phyloP scores from a whole-genome alignment of 75 land plant species.

The Pseudotsuga menziesii region DNA sequence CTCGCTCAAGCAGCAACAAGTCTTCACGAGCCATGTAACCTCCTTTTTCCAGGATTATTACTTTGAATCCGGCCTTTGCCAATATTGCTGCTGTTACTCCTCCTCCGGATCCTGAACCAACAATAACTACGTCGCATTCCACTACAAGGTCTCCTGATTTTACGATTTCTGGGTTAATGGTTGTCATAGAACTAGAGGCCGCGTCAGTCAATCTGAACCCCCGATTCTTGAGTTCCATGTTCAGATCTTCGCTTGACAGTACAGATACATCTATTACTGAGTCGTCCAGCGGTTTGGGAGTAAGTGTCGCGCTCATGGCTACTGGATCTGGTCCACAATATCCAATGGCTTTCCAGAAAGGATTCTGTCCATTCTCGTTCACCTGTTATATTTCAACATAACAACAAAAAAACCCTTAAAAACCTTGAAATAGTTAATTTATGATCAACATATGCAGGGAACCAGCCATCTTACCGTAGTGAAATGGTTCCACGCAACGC shows the following conservation, averaged over 20 bases:
- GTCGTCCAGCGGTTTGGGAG: constrained; percentile 34
- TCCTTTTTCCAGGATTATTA: constrained; percentile 76
- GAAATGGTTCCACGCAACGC: constrained; percentile 7
- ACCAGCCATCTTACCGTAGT: background rate
- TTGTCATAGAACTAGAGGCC: no score
- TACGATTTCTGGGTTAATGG: constrained; percentile 19
- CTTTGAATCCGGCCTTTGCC: constrained; percentile 59
- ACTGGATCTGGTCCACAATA: constrained; percentile 19
- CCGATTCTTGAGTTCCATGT: constrained; percentile 18
- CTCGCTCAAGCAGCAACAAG: constrained; percentile 55
- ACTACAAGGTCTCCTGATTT: constrained; percentile 13
- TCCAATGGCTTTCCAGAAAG: constrained; percentile 48
- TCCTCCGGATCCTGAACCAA: constrained; percentile 87
- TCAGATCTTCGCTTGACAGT: constrained; percentile 18
- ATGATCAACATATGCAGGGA: background rate
- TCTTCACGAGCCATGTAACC: constrained; percentile 47
- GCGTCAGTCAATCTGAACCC: constrained; percentile 24
- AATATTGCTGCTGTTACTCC: constrained; percentile 73
- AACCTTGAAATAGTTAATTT: background rate
- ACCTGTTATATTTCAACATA: constrained; percentile 18
- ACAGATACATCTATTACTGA: constrained; percentile 36
- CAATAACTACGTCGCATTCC: constrained; percentile 69
- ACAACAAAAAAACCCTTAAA: background rate
- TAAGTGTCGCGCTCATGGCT: background rate
- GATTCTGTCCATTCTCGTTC: constrained; percentile 32